Percentiles rank a stretch among this genome's conserved stretches.
Evolutionary conservation across 1,284 basidiomycete genomes (phyloP).

Genomic region (Porodaedalea pini): DNA sequence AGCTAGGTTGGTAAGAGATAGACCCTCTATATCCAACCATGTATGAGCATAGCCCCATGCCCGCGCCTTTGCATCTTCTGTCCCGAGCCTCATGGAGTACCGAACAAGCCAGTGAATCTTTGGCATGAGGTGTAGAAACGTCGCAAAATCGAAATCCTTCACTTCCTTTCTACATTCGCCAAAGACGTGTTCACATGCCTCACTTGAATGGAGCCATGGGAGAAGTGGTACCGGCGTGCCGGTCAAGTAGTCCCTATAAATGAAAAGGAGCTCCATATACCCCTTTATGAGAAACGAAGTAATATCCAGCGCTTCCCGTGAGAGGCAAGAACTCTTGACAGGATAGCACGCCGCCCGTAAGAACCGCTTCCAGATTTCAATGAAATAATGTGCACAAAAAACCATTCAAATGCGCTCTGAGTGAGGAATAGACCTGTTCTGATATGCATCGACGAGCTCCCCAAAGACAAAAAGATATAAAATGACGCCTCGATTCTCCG

Average conservation of each 20-base stretch:
- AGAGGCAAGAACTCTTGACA: conserved; percentile 29
- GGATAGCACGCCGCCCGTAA: conserved; percentile 27
- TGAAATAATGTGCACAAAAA: conserved; percentile 34
- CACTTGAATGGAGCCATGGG: conserved; percentile 38
- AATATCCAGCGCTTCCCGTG: conserved; percentile 34
- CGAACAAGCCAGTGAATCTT: conserved; percentile 23
- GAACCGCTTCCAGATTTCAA: conserved; percentile 33
- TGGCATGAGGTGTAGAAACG: conserved; percentile 33
- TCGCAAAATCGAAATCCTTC: conserved; percentile 35
- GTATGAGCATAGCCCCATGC: conserved; percentile 24
- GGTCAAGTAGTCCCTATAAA: conserved; percentile 34
- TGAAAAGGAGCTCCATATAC: conserved; percentile 29
- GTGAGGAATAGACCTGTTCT: conserved; percentile 32
- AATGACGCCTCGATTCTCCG: conserved; percentile 26
- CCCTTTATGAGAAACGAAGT: conserved; percentile 31
- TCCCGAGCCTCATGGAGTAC: conserved; percentile 7
- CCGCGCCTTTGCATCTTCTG: conserved; percentile 19
- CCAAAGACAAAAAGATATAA: conserved; percentile 36
- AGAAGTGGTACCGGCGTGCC: conserved; percentile 31
- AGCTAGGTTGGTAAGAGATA: conserved; percentile 20
- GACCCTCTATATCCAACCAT: conserved; percentile 22
- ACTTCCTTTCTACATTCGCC: conserved; percentile 31
- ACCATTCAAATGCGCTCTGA: conserved; percentile 33
- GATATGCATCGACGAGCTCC: conserved; percentile 36
- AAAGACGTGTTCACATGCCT: conserved; percentile 37